phyloP scores from a whole-genome alignment of 345 rosid species.

The Rhodomyrtus tomentosa region DNA sequence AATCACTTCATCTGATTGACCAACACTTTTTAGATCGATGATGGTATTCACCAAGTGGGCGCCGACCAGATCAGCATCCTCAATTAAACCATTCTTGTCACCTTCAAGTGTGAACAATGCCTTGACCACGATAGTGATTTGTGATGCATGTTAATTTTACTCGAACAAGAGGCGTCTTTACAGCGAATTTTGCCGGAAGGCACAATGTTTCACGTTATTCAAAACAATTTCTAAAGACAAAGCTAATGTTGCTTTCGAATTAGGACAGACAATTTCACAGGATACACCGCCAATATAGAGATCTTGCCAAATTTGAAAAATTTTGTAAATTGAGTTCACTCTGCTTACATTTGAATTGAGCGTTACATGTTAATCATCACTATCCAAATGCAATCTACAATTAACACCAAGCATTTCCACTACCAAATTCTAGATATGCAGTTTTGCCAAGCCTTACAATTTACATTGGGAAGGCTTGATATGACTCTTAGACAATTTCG shows the following conservation, averaged over 20 bases:
- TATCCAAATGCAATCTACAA: not conserved
- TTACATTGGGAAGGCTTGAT: conserved; percentile 7
- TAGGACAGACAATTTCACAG: not conserved
- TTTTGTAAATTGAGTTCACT: not conserved
- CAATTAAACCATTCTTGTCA: not conserved
- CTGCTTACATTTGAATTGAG: not conserved
- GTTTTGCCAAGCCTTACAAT: not conserved
- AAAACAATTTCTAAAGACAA: not conserved
- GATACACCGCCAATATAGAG: not conserved
- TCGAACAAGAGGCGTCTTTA: not conserved
- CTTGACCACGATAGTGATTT: not conserved
- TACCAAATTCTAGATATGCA: not conserved
- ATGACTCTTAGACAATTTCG: conserved; percentile 7
- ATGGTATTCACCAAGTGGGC: not conserved
- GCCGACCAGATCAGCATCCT: not conserved
- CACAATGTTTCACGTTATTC: not conserved
- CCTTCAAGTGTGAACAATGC: not conserved
- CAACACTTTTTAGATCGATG: not conserved
- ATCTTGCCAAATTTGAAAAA: not conserved
- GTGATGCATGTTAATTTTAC: not conserved
- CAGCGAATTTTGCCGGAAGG: not conserved
- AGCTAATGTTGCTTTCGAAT: not conserved
- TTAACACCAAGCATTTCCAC: not conserved
- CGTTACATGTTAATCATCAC: not conserved
- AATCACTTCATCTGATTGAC: not conserved